A percentile compares a stretch with the other conserved stretches of the same genome.
Evolutionary conservation across 2,329 filamentous ascomycete genomes (phyloP).

Genomic region (Sporothrix euskadiensis): DNA sequence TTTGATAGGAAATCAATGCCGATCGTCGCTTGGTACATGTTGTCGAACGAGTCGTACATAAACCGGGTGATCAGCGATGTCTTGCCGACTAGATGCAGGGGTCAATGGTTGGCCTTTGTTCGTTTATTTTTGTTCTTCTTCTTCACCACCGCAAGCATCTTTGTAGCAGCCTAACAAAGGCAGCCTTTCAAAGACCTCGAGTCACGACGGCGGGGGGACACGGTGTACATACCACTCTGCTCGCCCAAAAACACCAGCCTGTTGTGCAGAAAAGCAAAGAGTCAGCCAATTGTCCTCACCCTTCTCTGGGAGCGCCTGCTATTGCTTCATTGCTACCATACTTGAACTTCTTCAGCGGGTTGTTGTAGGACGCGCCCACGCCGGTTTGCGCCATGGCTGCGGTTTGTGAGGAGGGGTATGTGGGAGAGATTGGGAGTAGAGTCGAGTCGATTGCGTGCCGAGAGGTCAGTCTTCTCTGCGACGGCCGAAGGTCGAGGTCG

Average conservation of each 20-base stretch:
- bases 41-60: slow-evolving; percentile 99
- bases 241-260: slow-evolving; percentile 97
- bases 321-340: slow-evolving; percentile 43
- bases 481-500: neutral
- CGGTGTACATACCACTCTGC: slow-evolving; percentile 77
- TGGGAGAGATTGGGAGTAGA: neutral
- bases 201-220: slow-evolving; percentile 4
- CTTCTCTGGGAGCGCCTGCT: slow-evolving; percentile 30
- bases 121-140: neutral
- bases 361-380: slow-evolving; percentile 85
- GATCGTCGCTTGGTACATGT: slow-evolving; percentile 99
- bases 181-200: neutral
- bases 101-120: neutral
- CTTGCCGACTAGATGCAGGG: slow-evolving; percentile 73
- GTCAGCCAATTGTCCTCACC: slow-evolving; percentile 21
- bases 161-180: neutral
- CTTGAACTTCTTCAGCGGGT: slow-evolving; percentile 99
- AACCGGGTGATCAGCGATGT: slow-evolving; percentile 98
- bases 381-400: slow-evolving; percentile 73
- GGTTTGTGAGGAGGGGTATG: slow-evolving; percentile 16
- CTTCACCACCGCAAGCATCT: neutral
- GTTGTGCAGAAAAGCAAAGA: slow-evolving; percentile 19
- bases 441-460: neutral
- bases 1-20: slow-evolving; percentile 99
- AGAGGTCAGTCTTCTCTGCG: neutral